These are phyloP conservation scores for Alternaria brassicicola DNA, from an alignment of 2,329 filamentous ascomycete genomes.

Conservation along the genomic window DNA sequence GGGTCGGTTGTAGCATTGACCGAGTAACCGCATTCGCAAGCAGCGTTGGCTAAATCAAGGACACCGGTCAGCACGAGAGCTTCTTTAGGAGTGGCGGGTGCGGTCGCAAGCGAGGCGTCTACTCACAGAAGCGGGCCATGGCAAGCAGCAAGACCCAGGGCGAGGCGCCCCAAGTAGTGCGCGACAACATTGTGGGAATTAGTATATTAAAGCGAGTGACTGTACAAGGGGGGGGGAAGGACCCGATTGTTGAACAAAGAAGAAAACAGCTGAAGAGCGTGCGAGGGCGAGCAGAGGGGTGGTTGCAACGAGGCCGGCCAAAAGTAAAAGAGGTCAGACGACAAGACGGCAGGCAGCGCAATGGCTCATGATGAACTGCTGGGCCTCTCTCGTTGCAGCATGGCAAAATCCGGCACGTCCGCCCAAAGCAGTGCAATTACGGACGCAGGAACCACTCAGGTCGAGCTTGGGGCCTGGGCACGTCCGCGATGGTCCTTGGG, in stretches of 20 bases:
- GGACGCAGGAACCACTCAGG: slow-evolving; percentile 18
- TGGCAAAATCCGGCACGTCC: slow-evolving; percentile 14
- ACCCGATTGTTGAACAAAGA: slow-evolving; percentile 16
- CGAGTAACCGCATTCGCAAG: slow-evolving; percentile 76
- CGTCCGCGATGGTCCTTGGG: slow-evolving; percentile 13
- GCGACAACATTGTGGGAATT: slow-evolving; percentile 23
- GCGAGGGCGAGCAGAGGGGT: slow-evolving; percentile 17
- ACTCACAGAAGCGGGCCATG: slow-evolving; percentile 42
- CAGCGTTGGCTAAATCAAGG: slow-evolving; percentile 46
- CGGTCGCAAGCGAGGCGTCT: not conserved
- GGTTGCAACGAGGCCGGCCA: slow-evolving; percentile 8
- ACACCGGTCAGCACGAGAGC: slow-evolving; percentile 15
- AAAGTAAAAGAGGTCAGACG: slow-evolving; percentile 11
- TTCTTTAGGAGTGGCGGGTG: not conserved
- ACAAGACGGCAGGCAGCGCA: slow-evolving; percentile 11
- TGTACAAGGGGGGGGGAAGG: slow-evolving; percentile 15
- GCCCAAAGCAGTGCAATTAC: slow-evolving; percentile 19
- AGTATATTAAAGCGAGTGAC: slow-evolving; percentile 30
- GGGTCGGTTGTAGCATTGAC: slow-evolving; percentile 55
- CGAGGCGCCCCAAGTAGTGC: slow-evolving; percentile 28
- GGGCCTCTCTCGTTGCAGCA: slow-evolving; percentile 9
- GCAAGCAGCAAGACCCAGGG: slow-evolving; percentile 40
- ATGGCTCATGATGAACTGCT: slow-evolving; percentile 18
- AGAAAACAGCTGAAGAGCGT: slow-evolving; percentile 23
- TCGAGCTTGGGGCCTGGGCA: slow-evolving; percentile 8